A percentile compares a stretch with the other conserved stretches of the same genome.
Conservation (phyloP, 495 filamentous ascomycete species). For the Lophiotrema nucula region DNA sequence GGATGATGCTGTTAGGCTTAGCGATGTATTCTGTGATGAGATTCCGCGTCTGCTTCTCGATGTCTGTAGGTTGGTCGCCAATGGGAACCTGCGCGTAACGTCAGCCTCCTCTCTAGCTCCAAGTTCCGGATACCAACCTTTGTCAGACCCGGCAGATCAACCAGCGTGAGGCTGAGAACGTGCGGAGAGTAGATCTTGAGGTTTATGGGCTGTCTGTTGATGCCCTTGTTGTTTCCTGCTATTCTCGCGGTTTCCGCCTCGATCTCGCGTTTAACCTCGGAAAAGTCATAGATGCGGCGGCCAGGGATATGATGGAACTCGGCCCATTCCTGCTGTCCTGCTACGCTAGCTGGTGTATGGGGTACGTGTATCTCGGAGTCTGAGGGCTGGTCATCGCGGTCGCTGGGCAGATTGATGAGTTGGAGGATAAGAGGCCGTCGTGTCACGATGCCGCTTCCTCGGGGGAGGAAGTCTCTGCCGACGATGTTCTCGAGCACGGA, state of each 20-base stretch:
- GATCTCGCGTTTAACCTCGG: slow-evolving; percentile 90
- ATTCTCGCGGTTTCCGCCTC: slow-evolving; percentile 95
- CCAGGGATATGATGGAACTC: slow-evolving; percentile 95
- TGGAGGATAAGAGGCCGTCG: slow-evolving; percentile 91
- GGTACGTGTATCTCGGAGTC: slow-evolving; percentile 62
- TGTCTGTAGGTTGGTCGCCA: slow-evolving; percentile 95
- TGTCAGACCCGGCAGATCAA: slow-evolving; percentile 92
- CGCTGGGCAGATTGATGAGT: slow-evolving; percentile 93
- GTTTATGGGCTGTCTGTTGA: slow-evolving; percentile 96
- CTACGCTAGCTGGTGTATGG: slow-evolving; percentile 67
- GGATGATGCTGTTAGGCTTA: slow-evolving; percentile 96
- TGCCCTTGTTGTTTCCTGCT: slow-evolving; percentile 96
- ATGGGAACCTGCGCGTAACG: slow-evolving; percentile 74
- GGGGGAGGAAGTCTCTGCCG: slow-evolving; percentile 92
- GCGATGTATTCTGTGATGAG: slow-evolving; percentile 98
- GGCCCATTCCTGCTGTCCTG: slow-evolving; percentile 81
- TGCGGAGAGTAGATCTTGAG: slow-evolving; percentile 98
- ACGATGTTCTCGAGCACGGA: slow-evolving; percentile 99
- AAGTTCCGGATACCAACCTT: slow-evolving; percentile 60
- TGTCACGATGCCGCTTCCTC: slow-evolving; percentile 95
- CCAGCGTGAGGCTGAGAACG: slow-evolving; percentile 92
- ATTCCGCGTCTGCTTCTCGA: slow-evolving; percentile 97
- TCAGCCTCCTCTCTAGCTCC: slow-evolving; percentile 22
- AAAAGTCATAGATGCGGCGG: slow-evolving; percentile 88
- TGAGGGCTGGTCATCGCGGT: slow-evolving; percentile 66